phyloP scores from a whole-genome alignment of 305 asterid genomes.

The Ilex paraguariensis region DNA sequence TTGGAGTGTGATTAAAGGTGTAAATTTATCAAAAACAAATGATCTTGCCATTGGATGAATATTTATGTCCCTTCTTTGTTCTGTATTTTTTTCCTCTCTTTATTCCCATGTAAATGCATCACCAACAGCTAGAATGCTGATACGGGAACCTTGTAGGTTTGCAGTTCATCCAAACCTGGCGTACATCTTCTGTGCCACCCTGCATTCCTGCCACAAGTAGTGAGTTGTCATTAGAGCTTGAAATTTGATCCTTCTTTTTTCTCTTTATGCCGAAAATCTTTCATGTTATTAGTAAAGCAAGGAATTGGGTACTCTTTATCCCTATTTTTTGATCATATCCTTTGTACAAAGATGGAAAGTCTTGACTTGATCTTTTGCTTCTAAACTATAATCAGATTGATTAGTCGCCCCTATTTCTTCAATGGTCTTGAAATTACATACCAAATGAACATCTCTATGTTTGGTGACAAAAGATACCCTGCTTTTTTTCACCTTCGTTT shows the following conservation, averaged over 20 bases:
- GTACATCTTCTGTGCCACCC: slow-evolving; percentile 72
- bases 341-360: slow-evolving; percentile 9
- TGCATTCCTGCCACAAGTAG: background rate
- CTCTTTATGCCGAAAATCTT: slow-evolving; percentile 40
- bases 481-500: no score
- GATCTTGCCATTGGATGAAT: no score
- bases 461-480: no score
- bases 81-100: no score
- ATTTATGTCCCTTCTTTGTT: no score
- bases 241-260: slow-evolving; percentile 13
- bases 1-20: no score
- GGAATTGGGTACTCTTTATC: slow-evolving; percentile 14
- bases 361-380: background rate
- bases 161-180: slow-evolving; percentile 52
- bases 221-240: slow-evolving; percentile 10
- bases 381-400: slow-evolving; percentile 23
- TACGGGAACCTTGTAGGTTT: slow-evolving; percentile 60
- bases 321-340: slow-evolving; percentile 3
- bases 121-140: slow-evolving; percentile 99
- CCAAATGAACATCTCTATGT: background rate
- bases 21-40: no score
- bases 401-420: slow-evolving; percentile 42
- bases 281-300: slow-evolving; percentile 54
- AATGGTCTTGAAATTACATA: slow-evolving; percentile 67
- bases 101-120: slow-evolving; percentile 6